Conservation (phyloP, 192 early-diverging fungal genomes). For the Coemansia sp. region DNA sequence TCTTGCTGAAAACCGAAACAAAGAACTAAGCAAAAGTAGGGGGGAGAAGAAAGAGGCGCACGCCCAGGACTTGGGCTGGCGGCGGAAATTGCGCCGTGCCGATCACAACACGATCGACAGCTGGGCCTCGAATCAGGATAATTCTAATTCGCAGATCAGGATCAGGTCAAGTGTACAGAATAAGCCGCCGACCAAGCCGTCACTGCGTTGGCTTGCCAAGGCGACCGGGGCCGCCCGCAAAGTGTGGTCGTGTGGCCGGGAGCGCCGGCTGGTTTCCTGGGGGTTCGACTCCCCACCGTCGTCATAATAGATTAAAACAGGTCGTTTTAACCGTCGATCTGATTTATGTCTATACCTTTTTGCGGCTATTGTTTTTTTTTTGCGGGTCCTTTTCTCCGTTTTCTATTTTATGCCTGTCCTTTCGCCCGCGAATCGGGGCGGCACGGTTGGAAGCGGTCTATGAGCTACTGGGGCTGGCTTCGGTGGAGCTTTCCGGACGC, state of each 20-base stretch:
- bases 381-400: background rate
- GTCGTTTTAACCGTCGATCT: constrained; percentile 22
- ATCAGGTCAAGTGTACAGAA: too few species aligned
- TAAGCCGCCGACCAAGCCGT: too few species aligned
- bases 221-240: too few species aligned
- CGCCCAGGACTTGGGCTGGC: background rate
- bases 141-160: too few species aligned
- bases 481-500: background rate
- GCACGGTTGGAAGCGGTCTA: constrained; percentile 4
- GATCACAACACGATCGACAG: background rate
- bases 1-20: too few species aligned
- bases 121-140: too few species aligned
- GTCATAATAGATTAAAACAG: constrained; percentile 48
- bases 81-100: background rate
- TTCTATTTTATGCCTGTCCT: background rate
- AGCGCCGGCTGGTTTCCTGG: background rate
- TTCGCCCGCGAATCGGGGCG: background rate
- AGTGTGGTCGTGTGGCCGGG: background rate
- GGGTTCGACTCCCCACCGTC: constrained; percentile 39
- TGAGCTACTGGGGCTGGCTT: constrained; percentile 6
- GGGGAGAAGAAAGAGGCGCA: background rate
- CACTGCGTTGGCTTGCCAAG: too few species aligned
- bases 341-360: constrained; percentile 39
- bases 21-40: background rate
- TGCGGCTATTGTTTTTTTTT: background rate